These are phyloP conservation scores for Phaeosphaeriaceae sp. DNA, from an alignment of 2,329 filamentous ascomycete genomes.

Conservation along the genomic window DNA sequence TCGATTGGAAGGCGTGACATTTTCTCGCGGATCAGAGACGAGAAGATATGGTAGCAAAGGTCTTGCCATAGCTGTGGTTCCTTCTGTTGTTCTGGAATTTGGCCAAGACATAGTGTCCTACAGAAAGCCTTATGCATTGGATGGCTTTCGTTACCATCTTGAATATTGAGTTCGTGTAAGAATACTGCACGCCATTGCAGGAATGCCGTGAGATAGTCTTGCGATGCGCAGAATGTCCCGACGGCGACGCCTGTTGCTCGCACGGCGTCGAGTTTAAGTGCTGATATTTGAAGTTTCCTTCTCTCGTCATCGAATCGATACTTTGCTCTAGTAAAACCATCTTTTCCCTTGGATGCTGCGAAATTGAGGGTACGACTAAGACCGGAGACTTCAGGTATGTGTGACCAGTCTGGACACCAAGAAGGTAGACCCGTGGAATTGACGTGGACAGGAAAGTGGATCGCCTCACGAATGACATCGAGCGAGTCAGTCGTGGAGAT, in stretches of 20 bases:
- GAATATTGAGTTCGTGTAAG: conserved; percentile 13
- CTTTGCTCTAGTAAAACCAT: conserved; percentile 12
- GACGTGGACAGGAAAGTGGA: conserved; percentile 39
- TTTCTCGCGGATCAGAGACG: conserved; percentile 16
- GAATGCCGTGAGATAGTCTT: conserved; percentile 47
- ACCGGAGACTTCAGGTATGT: conserved; percentile 23
- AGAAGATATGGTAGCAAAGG: conserved; percentile 23
- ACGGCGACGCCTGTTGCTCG: conserved; percentile 35
- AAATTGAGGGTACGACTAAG: conserved; percentile 26
- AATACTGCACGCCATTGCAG: conserved; percentile 44
- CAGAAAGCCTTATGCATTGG: conserved; percentile 37
- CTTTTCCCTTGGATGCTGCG: too few species aligned
- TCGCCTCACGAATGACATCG: conserved; percentile 46
- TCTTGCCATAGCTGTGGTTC: conserved; percentile 5
- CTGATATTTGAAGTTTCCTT: conserved; percentile 37
- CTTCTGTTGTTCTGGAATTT: conserved; percentile 12
- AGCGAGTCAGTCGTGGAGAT: conserved; percentile 28
- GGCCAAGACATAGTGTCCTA: conserved; percentile 36
- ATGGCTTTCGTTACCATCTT: conserved; percentile 1
- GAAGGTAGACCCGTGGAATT: conserved; percentile 35
- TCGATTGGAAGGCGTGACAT: conserved; percentile 21
- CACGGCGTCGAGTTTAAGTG: conserved; percentile 39
- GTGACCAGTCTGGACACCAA: conserved; percentile 49
- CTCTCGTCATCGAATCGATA: conserved; percentile 30
- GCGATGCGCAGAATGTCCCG: conserved; percentile 30